Evolutionary conservation across 768 basidiomycete species (phyloP), one percentile per base, ranked within the genome.

Genomic region (Coprinopsis marcescibilis): DNA sequence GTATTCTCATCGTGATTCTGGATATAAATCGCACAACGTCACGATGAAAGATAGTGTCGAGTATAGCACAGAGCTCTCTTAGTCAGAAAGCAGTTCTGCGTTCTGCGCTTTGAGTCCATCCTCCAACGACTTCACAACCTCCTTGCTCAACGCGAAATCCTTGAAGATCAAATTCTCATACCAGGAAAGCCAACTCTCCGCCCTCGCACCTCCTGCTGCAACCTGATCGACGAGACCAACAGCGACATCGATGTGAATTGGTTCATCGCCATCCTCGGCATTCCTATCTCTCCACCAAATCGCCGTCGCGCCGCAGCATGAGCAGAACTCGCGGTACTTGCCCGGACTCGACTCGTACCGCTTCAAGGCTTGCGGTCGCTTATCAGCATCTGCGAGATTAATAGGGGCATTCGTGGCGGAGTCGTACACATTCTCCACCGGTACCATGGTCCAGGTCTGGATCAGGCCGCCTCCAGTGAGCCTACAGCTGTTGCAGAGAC

Each of bases 401-500:
- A 57, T 48, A 3, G 54, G 53, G 3, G 43, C 41, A 4, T 52
- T 44, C 5, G 55, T 49, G 12, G 44, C 11, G 5, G 23, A n/a
- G 19, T 55, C 52, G 38, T 57, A 36, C 21, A 64, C 54, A 38
- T 61, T 56, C 7, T 37, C 54, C 3, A 50, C 41, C 3, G 60
- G 56, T 7, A 64, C 38, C 27, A 59, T 55, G 1, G 54, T 48
- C 59, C 59, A 64, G 41, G 55, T 61, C 39, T 57, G 56, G 27
- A 62, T 60, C 23, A 57, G 53, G 7, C 50, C 59, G 4, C 62
- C 63, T 17, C 54, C 56, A 4, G 56, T 54, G 3, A 56, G 43
- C 19, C 60, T 52, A 52, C 61, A 65, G 19, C 50, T 47, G 2
- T 51, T 53, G 53, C 63, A 65, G 1, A 57, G 53, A 49, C 63